Base-by-base conservation (phyloP, 257 asterid genomes). In the Ophiorrhiza pumila region DNA sequence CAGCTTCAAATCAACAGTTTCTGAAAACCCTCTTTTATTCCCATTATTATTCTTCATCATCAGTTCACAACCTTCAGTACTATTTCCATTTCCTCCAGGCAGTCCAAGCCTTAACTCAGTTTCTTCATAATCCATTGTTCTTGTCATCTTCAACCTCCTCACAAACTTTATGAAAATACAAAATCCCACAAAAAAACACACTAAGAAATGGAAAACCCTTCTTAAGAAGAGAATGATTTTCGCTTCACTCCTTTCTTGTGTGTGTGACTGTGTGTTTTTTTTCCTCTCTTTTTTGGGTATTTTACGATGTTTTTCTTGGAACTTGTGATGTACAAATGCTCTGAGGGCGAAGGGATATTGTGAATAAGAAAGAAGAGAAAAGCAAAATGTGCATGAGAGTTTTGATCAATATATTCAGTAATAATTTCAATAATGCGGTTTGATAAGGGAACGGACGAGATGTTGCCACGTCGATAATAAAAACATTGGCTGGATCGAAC, bases 101-200 rank as follows among this genome's bases (percentile, higher is more conserved):
- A 86, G 53, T 25, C 90, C 90, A 12, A 86, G 34, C 14, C 90
- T 78, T 4, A 86, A 59, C 80, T 86, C 87, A n/a, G 90, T 86
- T 77, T 80, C 85, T 72, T 86, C 85, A 61, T 68, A 83, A 25
- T 81, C 78, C 76, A 76, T 25, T n/a, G 66, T 37, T 25, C 37
- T 55, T 7, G 65, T 39, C 69, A 72, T 76, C 14, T 0, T n/a
- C n/a, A n/a, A n/a, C n/a, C 11, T 3, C 53, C 12, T 27, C 45
- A 45, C 42, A 29, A 25, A 25, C 17, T 62, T 1, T 4, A 13
- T 12, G 7, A 0, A 59, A 11, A 12, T 7, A 3, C 3, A 72
- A 1, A 7, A 2, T 15, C 56, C 56, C 25, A 50, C 56, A 27
- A 31, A 5, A 20, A 22, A 2, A 2, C 7, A n/a, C n/a, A n/a